Base-by-base conservation (phyloP, 257 asterid species). In the Solanum dulcamara region DNA sequence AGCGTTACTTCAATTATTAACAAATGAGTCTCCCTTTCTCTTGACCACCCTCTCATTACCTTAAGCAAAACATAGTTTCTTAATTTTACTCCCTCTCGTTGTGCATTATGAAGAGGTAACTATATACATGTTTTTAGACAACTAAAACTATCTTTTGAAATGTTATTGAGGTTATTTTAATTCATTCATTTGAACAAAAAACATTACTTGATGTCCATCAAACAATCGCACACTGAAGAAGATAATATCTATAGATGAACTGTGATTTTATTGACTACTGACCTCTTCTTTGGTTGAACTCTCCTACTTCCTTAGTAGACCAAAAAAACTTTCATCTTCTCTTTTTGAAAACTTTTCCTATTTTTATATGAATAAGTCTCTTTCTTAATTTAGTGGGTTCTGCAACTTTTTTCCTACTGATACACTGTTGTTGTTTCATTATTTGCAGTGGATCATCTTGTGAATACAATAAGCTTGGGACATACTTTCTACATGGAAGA, bases 401-500 rank as follows among this genome's bases (percentile, higher is more conserved):
- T 33, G 3, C 2, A 33, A 33, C 35, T 38, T 7, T 38, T 38
- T 38, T 8, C 1, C 70, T 60, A 35, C 18, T 57, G 9, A 62
- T 62, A 62, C 15, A 24, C 32, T 9, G 5, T 30, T 14, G 2
- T 28, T 2, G 40, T 35, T 37, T 11, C 33, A 30, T 51, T 59
- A 46, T 64, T 80, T 91, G 91, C 89, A 96, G 98, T 96, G 89
- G 99, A 96, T 88, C 99, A 96, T 93, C 91, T 96, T 2, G 99
- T 96, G 71, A 96, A 93, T 81, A 92, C 97, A 7, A 97, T 91
- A 15, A 94, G 94, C 72, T 85, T 96, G 80, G 99, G 97, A 9
- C 98, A 96, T 82, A 94, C 97, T 51, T 96, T 94, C 92, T 92
- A 92, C 87, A 92, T 94, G n/a, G 98, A 96, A 91, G 99, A 96